These are phyloP conservation scores for Jacaranda copaia DNA, from an alignment of 257 asterid genomes.

Conservation along the genomic window DNA sequence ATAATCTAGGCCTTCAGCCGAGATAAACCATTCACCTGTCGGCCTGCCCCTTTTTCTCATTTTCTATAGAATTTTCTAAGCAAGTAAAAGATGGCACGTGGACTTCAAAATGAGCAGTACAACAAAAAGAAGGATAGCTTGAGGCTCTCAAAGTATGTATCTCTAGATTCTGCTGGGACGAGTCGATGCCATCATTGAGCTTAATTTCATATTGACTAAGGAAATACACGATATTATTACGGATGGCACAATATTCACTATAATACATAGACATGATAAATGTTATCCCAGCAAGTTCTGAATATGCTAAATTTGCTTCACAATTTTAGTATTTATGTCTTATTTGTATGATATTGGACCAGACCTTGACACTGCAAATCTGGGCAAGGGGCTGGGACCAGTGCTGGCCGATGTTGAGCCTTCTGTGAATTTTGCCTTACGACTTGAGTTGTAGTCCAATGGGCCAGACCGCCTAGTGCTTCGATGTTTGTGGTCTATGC, in stretches of 20 bases:
- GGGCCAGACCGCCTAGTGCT: constrained; percentile 90
- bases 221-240: constrained; percentile 21
- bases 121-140: background rate
- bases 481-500: constrained; percentile 56
- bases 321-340: constrained; percentile 30
- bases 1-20: background rate
- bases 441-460: constrained; percentile 76
- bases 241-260: constrained; percentile 31
- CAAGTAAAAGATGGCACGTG: background rate
- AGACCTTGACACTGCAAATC: constrained; percentile 92
- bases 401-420: constrained; percentile 89
- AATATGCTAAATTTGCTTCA: constrained; percentile 48
- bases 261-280: constrained; percentile 35
- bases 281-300: constrained; percentile 25
- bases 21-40: background rate
- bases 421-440: constrained; percentile 68
- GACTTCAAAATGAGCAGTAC: background rate
- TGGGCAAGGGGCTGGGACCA: constrained; percentile 94
- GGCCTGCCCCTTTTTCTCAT: background rate
- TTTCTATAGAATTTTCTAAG: background rate
- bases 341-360: constrained; percentile 87
- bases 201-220: background rate
- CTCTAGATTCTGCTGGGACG: background rate
- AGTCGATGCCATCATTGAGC: no score
- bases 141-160: background rate